Evolutionary conservation across 2,329 filamentous ascomycete genomes (phyloP).

Genomic region (Neofusicoccum kwambonambiense): DNA sequence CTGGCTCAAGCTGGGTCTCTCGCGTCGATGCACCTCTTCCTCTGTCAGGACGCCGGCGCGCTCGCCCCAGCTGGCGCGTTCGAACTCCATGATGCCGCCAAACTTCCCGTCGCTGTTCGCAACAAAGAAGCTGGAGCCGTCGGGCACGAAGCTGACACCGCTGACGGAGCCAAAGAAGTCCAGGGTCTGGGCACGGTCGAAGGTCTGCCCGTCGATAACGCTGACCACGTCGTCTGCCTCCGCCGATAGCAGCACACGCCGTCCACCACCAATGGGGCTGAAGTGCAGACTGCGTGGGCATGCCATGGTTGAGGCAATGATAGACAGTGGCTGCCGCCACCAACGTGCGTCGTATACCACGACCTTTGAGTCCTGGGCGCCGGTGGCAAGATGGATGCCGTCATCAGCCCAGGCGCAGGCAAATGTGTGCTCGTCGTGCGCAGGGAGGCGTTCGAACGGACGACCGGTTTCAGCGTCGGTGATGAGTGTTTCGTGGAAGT

Average conservation of each 20-base stretch:
- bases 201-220: conserved; percentile 66
- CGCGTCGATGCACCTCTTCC: background rate
- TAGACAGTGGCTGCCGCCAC: conserved; percentile 58
- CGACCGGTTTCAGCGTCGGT: conserved; percentile 66
- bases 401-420: conserved; percentile 79
- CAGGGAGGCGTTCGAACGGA: conserved; percentile 57
- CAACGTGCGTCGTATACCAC: conserved; percentile 75
- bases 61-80: conserved; percentile 43
- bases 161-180: conserved; percentile 75
- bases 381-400: conserved; percentile 73
- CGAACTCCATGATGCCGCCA: conserved; percentile 66
- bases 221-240: conserved; percentile 74
- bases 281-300: conserved; percentile 69
- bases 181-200: conserved; percentile 64
- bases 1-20: background rate
- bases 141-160: conserved; percentile 65
- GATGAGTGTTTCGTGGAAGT: conserved; percentile 64
- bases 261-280: conserved; percentile 68
- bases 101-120: conserved; percentile 65
- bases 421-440: conserved; percentile 71
- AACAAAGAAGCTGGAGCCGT: conserved; percentile 66
- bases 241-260: conserved; percentile 65
- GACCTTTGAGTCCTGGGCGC: conserved; percentile 71
- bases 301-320: conserved; percentile 64
- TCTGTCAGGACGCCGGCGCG: background rate